Evolutionary conservation across 2,329 filamentous ascomycete genomes (phyloP), one percentile per base, ranked within the genome.

Genomic region (Colletotrichum gigasporum): DNA sequence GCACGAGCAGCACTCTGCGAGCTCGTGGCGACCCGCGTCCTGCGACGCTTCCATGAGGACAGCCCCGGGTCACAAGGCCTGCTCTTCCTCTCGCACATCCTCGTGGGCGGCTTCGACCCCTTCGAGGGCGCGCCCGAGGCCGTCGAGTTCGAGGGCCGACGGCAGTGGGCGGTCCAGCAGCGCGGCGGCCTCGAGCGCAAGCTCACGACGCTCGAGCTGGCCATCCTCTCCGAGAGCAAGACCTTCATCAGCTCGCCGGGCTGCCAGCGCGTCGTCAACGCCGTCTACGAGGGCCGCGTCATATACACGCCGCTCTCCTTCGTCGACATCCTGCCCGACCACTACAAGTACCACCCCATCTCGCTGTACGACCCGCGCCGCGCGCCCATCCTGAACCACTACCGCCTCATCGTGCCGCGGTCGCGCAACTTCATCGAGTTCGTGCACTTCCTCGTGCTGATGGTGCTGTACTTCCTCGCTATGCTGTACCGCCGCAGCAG

Each of bases 301-400:
- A 87, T 91, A 20, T 93, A 92, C 69, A 92, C 90, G 1, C 90
- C 90, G 0, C 86, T 87, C 0, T 85, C 87, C 0, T 91, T 91
- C 68, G 85, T 92, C 70, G 90, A 92, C 71, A 91, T 93, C 56
- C 80, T 93, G 2, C 90, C 90, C 0, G 90, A 92, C 71, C 87
- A 90, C 70, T 92, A 92, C 79, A 91, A 91, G 73, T 83, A 88
- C 70, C 87, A 89, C 51, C 88, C 89, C 0, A 89, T 92, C 42
- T 88, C 88, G 3, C 78, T 92, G 0, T 92, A 92, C 73, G 87
- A 91, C 70, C 90, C 90, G 3, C 79, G 87, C 16, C 84, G 85
- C 63, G 88, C 88, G 4, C 87, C 88, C 3, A 72, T 91, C 4
- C 80, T 93, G 12, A 92, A 92, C 68, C 90, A 93, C 68, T 90